Percentiles rank a stretch among this genome's conserved stretches.
Conservation (phyloP, 345 rosid species). For the Salix koriyanagi region DNA sequence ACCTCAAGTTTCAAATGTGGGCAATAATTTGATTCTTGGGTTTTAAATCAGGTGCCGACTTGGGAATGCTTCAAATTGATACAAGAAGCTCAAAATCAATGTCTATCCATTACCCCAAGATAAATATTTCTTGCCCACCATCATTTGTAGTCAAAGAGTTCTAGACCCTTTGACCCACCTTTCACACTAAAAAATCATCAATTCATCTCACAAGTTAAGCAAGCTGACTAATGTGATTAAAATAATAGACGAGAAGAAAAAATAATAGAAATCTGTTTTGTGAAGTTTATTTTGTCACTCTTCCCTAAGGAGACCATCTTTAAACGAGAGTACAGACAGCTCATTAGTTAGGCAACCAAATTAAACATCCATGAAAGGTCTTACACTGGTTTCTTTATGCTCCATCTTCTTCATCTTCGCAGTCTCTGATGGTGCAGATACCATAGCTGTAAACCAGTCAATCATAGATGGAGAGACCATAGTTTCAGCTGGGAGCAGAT, state of each 20-base stretch:
- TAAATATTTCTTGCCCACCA: background rate
- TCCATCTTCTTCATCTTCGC: background rate
- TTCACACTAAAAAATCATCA: background rate
- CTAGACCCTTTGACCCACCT: background rate
- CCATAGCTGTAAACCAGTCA: slow-evolving; percentile 5
- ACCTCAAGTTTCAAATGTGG: background rate
- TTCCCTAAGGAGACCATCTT: background rate
- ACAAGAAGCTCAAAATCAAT: background rate
- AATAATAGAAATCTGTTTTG: background rate
- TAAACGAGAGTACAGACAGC: background rate
- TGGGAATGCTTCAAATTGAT: background rate
- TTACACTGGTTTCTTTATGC: background rate
- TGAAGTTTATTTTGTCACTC: background rate
- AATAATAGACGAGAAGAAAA: background rate
- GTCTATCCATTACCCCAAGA: background rate
- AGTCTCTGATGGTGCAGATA: slow-evolving; percentile 5
- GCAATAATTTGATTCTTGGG: background rate
- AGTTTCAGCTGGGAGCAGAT: slow-evolving; percentile 18
- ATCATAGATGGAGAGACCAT: slow-evolving; percentile 27
- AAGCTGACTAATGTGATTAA: background rate
- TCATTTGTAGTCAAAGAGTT: background rate
- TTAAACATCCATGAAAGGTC: slow-evolving; percentile 1
- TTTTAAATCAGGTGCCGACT: background rate
- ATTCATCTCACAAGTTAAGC: background rate
- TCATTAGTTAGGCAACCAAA: background rate